These are phyloP conservation scores for Claviceps monticola DNA, from an alignment of 2,329 filamentous ascomycete genomes.

Conservation along the genomic window DNA sequence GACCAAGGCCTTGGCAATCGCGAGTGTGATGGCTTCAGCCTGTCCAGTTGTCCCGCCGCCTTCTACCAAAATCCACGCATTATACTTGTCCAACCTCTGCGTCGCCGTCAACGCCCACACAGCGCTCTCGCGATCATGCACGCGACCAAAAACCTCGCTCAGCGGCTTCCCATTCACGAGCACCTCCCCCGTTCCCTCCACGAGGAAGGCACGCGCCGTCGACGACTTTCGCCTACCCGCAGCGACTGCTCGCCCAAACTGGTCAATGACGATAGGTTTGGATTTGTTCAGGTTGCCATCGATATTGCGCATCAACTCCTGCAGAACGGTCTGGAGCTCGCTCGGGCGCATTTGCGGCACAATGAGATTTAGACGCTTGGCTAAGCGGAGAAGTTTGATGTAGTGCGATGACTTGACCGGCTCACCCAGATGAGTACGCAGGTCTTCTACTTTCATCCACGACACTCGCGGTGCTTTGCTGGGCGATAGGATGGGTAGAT, in stretches of 20 bases:
- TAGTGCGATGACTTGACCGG: conserved; percentile 65
- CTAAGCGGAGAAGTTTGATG: conserved; percentile 57
- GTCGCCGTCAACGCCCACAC: conserved; percentile 82
- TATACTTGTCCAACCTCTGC: conserved; percentile 84
- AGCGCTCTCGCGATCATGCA: conserved; percentile 90
- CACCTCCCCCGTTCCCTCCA: conserved; percentile 85
- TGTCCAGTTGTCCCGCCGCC: conserved; percentile 92
- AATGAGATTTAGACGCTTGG: conserved; percentile 74
- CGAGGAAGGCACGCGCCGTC: conserved; percentile 69
- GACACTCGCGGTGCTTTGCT: conserved; percentile 58
- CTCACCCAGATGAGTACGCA: conserved; percentile 58
- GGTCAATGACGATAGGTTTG: conserved; percentile 55
- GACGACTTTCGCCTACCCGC: conserved; percentile 81
- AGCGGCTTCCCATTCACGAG: conserved; percentile 83
- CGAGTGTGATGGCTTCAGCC: conserved; percentile 85
- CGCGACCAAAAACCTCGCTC: conserved; percentile 64
- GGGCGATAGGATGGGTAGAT: conserved; percentile 54
- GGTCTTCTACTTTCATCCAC: conserved; percentile 70
- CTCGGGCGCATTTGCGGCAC: conserved; percentile 61
- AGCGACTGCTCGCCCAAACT: conserved; percentile 63
- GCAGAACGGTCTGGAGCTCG: conserved; percentile 51
- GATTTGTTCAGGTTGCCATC: conserved; percentile 54
- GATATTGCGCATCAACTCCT: conserved; percentile 59
- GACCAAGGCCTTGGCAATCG: conserved; percentile 73
- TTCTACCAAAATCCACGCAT: conserved; percentile 72